Conservation (phyloP, 495 filamentous ascomycete species). For the Margaritispora aquatica region DNA sequence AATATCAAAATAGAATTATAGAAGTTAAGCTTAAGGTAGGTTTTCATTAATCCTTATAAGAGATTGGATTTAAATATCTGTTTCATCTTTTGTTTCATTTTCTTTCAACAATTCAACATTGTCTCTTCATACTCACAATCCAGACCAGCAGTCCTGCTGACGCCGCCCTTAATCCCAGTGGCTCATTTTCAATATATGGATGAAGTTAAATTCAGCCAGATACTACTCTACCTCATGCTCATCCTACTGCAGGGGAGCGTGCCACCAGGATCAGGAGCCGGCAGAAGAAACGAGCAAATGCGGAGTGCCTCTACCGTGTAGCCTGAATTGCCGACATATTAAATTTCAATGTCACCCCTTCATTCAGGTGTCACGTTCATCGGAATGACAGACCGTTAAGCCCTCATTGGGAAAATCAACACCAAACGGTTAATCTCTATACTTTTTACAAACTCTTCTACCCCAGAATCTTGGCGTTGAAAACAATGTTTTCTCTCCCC, state of each 20-base stretch:
- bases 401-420: constrained; percentile 7
- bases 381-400: constrained; percentile 8
- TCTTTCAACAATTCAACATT: neutral
- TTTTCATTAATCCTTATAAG: too few species aligned
- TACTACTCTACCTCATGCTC: constrained; percentile 3
- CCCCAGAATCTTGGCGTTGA: neutral
- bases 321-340: constrained; percentile 20
- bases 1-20: too few species aligned
- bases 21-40: too few species aligned
- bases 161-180: neutral
- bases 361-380: constrained; percentile 10
- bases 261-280: constrained; percentile 6
- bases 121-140: neutral
- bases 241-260: neutral
- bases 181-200: neutral
- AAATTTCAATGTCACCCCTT: constrained; percentile 9
- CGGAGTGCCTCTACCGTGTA: constrained; percentile 16
- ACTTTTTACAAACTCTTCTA: constrained; percentile 1
- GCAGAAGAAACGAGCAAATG: constrained; percentile 19
- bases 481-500: constrained; percentile 12
- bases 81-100: too few species aligned
- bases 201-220: constrained; percentile 5
- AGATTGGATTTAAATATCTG: too few species aligned
- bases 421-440: constrained; percentile 22
- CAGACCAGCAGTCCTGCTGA: neutral